phyloP scores from a whole-genome alignment of 345 rosid species.

The Gossypium arboreum region DNA sequence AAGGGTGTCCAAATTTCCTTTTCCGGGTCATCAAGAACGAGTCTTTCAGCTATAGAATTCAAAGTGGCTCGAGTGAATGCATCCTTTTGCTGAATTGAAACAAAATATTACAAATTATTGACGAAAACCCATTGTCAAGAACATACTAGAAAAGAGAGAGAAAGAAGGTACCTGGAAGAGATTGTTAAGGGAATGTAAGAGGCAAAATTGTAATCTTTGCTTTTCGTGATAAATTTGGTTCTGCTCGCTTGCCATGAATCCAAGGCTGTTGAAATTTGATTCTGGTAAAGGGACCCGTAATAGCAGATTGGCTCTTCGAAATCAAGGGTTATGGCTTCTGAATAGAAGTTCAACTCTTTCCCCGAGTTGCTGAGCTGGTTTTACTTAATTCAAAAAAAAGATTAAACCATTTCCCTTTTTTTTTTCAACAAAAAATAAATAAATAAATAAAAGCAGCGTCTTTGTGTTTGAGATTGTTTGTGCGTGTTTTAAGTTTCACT shows the following conservation, averaged over 20 bases:
- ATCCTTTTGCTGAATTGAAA: constrained; percentile 47
- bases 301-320: background rate
- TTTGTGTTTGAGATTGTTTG: background rate
- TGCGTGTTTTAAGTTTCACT: background rate
- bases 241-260: constrained; percentile 35
- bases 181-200: constrained; percentile 82
- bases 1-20: constrained; percentile 63
- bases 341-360: background rate
- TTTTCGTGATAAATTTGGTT: constrained; percentile 66
- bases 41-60: constrained; percentile 58
- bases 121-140: background rate
- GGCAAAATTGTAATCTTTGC: constrained; percentile 80
- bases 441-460: no score
- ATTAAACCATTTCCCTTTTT: background rate
- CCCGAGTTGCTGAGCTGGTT: background rate
- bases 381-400: background rate
- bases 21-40: constrained; percentile 53
- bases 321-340: background rate
- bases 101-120: background rate
- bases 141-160: background rate
- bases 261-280: background rate
- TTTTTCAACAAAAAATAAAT: no score
- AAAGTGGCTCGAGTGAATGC: constrained; percentile 60
- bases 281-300: background rate
- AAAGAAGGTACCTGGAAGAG: constrained; percentile 68